A percentile compares a stretch with the other conserved stretches of the same genome.
phyloP scores from a whole-genome alignment of 306 rosid genomes.

The Senna tora region DNA sequence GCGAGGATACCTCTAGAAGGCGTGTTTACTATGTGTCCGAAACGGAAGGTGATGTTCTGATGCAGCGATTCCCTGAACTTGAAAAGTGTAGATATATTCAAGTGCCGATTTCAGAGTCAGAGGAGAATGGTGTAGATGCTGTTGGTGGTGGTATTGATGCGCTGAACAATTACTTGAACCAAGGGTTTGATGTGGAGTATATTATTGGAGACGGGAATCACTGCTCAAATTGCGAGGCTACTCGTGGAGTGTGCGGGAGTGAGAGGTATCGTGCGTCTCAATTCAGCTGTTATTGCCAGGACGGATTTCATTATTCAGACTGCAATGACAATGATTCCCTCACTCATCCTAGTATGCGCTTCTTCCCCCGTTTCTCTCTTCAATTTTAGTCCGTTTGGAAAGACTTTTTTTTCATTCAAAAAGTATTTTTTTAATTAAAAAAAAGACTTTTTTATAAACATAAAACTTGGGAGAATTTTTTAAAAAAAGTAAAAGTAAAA shows the following conservation, averaged over 20 bases:
- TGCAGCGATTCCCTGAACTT: neutral
- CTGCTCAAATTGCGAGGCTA: neutral
- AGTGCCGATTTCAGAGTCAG: neutral
- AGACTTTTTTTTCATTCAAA: no score
- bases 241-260: neutral
- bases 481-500: no score
- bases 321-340: neutral
- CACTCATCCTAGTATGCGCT: neutral
- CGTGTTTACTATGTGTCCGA: neutral
- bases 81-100: no score
- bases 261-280: neutral
- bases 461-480: no score
- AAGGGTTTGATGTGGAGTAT: constrained; percentile 10
- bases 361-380: neutral
- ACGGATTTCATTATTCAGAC: neutral
- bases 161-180: neutral
- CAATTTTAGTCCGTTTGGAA: no score
- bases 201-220: fast-evolving
- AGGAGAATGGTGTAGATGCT: no score
- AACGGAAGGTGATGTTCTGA: no score
- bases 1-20: fast-evolving
- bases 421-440: no score
- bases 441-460: no score
- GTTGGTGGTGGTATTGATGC: no score
- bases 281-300: neutral